Evolutionary conservation across 2,329 filamentous ascomycete species (phyloP).

Genomic region (Aspergillus fijiensis): DNA sequence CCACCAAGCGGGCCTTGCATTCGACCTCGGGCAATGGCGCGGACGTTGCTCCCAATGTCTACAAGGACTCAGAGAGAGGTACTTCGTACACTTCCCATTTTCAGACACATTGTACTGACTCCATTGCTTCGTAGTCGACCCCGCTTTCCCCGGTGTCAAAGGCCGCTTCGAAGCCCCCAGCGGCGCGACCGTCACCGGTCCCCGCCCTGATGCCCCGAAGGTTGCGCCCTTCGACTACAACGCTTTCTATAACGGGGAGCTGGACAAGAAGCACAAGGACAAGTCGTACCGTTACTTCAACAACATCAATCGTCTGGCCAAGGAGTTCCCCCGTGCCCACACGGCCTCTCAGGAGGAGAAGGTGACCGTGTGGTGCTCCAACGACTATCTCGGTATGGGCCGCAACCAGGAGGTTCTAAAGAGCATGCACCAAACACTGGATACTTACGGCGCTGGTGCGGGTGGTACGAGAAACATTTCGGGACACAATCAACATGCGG

Average conservation of each 20-base stretch:
- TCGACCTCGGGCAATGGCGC: conserved; percentile 76
- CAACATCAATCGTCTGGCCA: conserved; percentile 97
- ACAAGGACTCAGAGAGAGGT: conserved; percentile 54
- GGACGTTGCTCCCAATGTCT: conserved; percentile 63
- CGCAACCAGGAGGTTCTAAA: conserved; percentile 82
- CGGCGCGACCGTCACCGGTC: conserved; percentile 36
- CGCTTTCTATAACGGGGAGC: conserved; percentile 78
- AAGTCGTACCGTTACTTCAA: conserved; percentile 99
- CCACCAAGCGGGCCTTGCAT: conserved; percentile 73
- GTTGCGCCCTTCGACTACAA: conserved; percentile 80
- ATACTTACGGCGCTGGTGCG: conserved; percentile 91
- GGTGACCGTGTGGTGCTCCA: conserved; percentile 98
- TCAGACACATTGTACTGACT: neutral
- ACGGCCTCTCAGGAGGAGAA: conserved; percentile 78
- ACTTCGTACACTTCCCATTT: conserved; percentile 17
- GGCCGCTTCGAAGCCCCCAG: conserved; percentile 23
- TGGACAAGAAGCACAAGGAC: conserved; percentile 99
- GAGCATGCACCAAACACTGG: conserved; percentile 90
- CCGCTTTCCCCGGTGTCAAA: conserved; percentile 23
- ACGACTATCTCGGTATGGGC: conserved; percentile 98
- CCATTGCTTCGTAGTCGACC: conserved; percentile 20
- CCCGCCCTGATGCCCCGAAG: conserved; percentile 50
- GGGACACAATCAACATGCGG: conserved; percentile 92
- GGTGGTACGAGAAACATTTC: conserved; percentile 97
- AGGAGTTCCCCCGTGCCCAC: conserved; percentile 93